phyloP scores from a whole-genome alignment of 1,139 yeast species.

The Sugiyamaella pinicola region DNA sequence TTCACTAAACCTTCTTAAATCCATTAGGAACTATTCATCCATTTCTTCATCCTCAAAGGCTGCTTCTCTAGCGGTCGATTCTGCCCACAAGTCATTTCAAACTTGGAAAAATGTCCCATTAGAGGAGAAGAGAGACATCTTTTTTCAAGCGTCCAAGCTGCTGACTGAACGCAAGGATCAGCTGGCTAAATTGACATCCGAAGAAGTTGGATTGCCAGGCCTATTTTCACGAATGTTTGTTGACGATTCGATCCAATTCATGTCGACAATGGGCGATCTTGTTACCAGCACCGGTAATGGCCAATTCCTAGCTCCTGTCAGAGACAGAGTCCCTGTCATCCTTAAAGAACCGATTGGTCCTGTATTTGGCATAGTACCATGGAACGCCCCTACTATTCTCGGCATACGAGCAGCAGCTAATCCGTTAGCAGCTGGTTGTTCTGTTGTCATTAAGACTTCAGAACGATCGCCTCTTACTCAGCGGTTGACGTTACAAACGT shows the following conservation, averaged over 20 bases:
- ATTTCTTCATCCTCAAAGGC: constrained; percentile 34
- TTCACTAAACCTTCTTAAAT: neutral
- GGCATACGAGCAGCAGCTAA: constrained; percentile 34
- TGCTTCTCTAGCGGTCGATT: constrained; percentile 21
- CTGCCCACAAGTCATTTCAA: constrained; percentile 24
- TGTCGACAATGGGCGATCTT: constrained; percentile 26
- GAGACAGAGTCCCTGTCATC: constrained; percentile 25
- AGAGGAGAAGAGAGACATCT: constrained; percentile 28
- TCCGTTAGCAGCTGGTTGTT: constrained; percentile 65
- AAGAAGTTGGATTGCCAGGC: constrained; percentile 46
- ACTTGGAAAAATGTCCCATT: constrained; percentile 26
- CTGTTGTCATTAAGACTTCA: constrained; percentile 64
- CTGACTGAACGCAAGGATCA: constrained; percentile 28
- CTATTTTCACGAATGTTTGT: constrained; percentile 48
- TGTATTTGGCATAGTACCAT: constrained; percentile 51
- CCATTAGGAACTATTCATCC: constrained; percentile 13
- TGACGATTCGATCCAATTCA: constrained; percentile 38
- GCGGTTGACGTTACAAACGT: constrained; percentile 55
- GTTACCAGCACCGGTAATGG: constrained; percentile 10
- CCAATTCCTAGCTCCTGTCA: constrained; percentile 7
- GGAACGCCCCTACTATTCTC: constrained; percentile 54
- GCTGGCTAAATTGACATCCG: constrained; percentile 23
- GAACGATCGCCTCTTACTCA: constrained; percentile 68
- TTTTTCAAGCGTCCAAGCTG: constrained; percentile 29
- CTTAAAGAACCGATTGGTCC: constrained; percentile 52